Evolutionary conservation across 2,329 filamentous ascomycete genomes (phyloP).

Genomic region (Xylaria sp.): DNA sequence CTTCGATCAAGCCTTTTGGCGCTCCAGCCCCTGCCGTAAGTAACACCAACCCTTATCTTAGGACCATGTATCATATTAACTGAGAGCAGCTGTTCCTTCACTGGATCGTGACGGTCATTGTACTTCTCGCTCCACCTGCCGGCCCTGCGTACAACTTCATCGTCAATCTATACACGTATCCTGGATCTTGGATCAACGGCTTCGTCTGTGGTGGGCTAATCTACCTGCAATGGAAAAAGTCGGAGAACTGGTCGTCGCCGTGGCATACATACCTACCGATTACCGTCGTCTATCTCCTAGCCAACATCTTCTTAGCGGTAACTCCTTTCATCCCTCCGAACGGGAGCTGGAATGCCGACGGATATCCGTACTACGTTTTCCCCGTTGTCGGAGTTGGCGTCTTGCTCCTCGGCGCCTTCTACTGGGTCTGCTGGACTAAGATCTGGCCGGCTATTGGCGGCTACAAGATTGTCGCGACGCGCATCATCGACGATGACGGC

Average conservation of each 20-base stretch:
- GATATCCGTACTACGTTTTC: conserved; percentile 67
- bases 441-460: conserved; percentile 61
- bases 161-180: conserved; percentile 66
- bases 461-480: conserved; percentile 60
- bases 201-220: conserved; percentile 64
- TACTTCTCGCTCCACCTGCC: conserved; percentile 73
- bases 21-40: conserved; percentile 67
- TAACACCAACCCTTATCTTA: conserved; percentile 13
- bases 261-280: conserved; percentile 64
- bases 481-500: conserved; percentile 53
- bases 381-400: conserved; percentile 66
- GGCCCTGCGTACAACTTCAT: conserved; percentile 77
- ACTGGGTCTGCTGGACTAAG: conserved; percentile 66
- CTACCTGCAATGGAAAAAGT: conserved; percentile 62
- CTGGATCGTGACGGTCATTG: conserved; percentile 72
- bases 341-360: conserved; percentile 58
- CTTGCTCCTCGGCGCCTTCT: conserved; percentile 61
- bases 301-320: conserved; percentile 63
- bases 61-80: conserved; percentile 6
- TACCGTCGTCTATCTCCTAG: conserved; percentile 60
- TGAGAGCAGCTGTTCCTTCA: conserved; percentile 66
- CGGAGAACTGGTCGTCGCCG: conserved; percentile 64
- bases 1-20: conserved; percentile 74
- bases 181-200: conserved; percentile 64
- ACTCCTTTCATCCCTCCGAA: conserved; percentile 67